Percentiles rank a stretch among this genome's conserved stretches.
These are phyloP conservation scores for Sarocladium oryzae DNA, from an alignment of 2,329 filamentous ascomycete species.

Conservation along the genomic window DNA sequence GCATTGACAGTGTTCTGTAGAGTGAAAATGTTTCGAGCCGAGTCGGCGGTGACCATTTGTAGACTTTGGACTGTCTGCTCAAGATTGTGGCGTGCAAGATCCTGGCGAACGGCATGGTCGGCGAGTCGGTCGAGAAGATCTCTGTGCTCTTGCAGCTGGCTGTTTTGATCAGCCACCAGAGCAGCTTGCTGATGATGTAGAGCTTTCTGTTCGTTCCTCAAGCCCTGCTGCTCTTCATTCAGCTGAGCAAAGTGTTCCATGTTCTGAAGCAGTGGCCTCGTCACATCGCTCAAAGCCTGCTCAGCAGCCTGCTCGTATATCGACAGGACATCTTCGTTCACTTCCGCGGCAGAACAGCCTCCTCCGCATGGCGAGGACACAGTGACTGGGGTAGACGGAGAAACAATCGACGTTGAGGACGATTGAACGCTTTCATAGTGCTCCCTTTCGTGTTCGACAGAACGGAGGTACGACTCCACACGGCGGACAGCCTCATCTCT, in stretches of 20 bases:
- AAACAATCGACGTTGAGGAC: not conserved
- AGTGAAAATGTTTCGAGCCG: slow-evolving; percentile 12
- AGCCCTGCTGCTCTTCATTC: slow-evolving; percentile 1
- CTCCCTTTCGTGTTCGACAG: slow-evolving; percentile 18
- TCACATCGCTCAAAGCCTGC: slow-evolving; percentile 25
- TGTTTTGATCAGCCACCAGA: not conserved
- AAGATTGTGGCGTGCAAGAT: not conserved
- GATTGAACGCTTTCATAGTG: slow-evolving; percentile 12
- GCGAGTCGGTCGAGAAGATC: not conserved
- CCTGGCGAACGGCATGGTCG: not conserved
- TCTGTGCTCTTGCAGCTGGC: no score
- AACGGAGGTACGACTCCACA: slow-evolving; percentile 19
- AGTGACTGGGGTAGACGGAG: not conserved
- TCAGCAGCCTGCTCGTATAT: slow-evolving; percentile 26
- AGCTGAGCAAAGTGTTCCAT: not conserved
- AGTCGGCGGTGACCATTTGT: slow-evolving; percentile 14
- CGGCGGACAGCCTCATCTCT: slow-evolving; percentile 18
- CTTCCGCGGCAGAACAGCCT: not conserved
- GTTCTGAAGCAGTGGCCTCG: slow-evolving; percentile 17
- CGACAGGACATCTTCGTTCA: slow-evolving; percentile 20
- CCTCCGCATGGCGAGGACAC: not conserved
- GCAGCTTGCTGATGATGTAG: slow-evolving; percentile 3
- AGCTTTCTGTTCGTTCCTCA: not conserved
- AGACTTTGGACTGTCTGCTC: not conserved
- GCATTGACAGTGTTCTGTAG: slow-evolving; percentile 14